Evolutionary conservation across 345 rosid species (phyloP).

Genomic region (Boechera stricta): DNA sequence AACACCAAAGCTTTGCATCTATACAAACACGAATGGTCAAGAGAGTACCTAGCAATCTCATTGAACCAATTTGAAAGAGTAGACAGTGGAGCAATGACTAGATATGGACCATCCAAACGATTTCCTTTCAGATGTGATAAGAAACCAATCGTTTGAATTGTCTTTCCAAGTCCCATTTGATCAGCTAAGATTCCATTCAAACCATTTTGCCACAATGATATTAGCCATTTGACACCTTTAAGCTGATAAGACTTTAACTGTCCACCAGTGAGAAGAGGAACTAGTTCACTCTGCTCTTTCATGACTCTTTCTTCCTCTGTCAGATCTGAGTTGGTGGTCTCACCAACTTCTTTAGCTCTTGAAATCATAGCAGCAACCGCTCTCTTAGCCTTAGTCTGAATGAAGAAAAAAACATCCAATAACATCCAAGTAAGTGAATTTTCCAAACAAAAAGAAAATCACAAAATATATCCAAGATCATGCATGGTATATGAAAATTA

Average conservation of each 20-base stretch:
- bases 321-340: constrained; percentile 53
- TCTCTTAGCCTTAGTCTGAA: constrained; percentile 76
- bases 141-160: constrained; percentile 93
- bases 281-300: constrained; percentile 82
- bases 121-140: constrained; percentile 88
- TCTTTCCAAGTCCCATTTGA: constrained; percentile 99
- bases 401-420: constrained; percentile 1
- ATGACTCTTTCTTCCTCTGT: constrained; percentile 76
- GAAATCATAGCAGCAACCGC: constrained; percentile 97
- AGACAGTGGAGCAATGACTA: constrained; percentile 96
- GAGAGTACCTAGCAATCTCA: constrained; percentile 74
- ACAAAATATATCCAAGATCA: background rate
- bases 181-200: constrained; percentile 97
- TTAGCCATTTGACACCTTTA: constrained; percentile 97
- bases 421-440: background rate
- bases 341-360: constrained; percentile 64
- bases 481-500: constrained; percentile 11
- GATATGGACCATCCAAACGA: constrained; percentile 86
- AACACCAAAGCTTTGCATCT: background rate
- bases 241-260: constrained; percentile 86
- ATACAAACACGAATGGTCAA: constrained; percentile 11
- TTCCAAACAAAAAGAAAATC: constrained; percentile 17
- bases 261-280: constrained; percentile 90
- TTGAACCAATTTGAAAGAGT: constrained; percentile 94
- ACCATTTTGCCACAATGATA: constrained; percentile 96